Evolutionary conservation across 192 early-diverging fungal species (phyloP).

Genomic region (Backusella australiensis): DNA sequence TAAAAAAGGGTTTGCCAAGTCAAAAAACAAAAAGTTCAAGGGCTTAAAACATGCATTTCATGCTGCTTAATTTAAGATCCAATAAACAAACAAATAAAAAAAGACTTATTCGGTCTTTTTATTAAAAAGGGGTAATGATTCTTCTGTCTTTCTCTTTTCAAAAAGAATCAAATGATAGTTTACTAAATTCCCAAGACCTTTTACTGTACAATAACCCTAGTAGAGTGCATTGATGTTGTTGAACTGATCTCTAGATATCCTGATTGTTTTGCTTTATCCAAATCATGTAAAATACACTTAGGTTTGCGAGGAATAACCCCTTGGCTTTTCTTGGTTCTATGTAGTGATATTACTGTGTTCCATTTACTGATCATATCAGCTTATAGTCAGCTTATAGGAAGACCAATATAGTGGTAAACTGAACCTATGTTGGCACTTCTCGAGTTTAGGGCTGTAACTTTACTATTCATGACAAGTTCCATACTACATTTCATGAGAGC

Average conservation of each 20-base stretch:
- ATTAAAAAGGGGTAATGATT: background rate
- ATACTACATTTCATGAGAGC: too few relatives aligned
- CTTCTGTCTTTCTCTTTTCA: background rate
- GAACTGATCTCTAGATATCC: background rate
- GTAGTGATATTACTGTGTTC: background rate
- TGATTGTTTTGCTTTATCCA: background rate
- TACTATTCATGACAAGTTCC: background rate
- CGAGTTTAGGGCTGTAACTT: background rate
- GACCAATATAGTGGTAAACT: background rate
- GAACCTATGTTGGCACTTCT: background rate
- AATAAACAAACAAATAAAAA: background rate
- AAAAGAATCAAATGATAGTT: background rate
- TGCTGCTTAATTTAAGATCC: background rate
- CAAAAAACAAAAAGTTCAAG: background rate
- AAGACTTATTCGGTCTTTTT: background rate
- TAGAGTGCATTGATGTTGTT: background rate
- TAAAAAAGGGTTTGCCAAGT: background rate
- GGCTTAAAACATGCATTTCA: background rate
- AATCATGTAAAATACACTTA: background rate
- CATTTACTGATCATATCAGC: background rate
- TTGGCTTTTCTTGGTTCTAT: too few relatives aligned
- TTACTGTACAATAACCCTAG: background rate
- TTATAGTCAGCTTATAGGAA: background rate
- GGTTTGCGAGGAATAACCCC: too few relatives aligned
- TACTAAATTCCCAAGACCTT: background rate